Base-by-base conservation (phyloP, 2,329 filamentous ascomycete genomes). In the Botrytis deweyae region DNA sequence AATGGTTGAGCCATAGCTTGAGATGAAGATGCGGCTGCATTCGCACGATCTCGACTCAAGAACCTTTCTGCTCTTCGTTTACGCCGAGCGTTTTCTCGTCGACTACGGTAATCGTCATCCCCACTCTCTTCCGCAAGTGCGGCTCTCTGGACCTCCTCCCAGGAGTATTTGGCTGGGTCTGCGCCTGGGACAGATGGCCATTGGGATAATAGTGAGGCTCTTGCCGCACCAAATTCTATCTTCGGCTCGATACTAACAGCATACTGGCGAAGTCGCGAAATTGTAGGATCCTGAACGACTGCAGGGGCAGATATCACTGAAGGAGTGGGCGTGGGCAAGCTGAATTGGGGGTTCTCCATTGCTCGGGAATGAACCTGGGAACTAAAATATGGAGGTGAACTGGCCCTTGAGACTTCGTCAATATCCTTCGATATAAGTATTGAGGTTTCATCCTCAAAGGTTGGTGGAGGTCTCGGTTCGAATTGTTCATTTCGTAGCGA, bases 21-120 rank as follows among this genome's bases (percentile, higher is more conserved):
- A 70, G 85, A 86, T 82, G 85, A 38, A 81, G 82, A 38, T 82
- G 84, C 69, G 33, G 74, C 73, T 33, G 75, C 76, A 59, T 62
- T 75, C 33, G 70, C 69, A 70, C 79, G 77, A 58, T 80, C 76
- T 72, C 79, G 77, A 72, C 70, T 77, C 59, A 80, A 72, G 36
- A 78, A 79, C 40, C 75, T 81, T 73, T 83, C 81, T 7, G 78
- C 77, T 58, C 76, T 76, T 49, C 76, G 79, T 25, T 76, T 79
- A 16, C 79, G 77, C 25, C 80, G 76, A 52, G 76, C 75, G 73
- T 76, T 78, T 72, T 80, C 79, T 70, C 75, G 78, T 72, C 74
- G 72, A 62, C 70, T 77, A 69, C 64, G 72, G 36, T 74, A 63
- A 20, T 72, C 74, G 33, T 78, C 79, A 38, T 78, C 76, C n/a